These are phyloP conservation scores for Pseudogymnoascus sp. DNA, from an alignment of 2,329 filamentous ascomycete species.

Conservation along the genomic window DNA sequence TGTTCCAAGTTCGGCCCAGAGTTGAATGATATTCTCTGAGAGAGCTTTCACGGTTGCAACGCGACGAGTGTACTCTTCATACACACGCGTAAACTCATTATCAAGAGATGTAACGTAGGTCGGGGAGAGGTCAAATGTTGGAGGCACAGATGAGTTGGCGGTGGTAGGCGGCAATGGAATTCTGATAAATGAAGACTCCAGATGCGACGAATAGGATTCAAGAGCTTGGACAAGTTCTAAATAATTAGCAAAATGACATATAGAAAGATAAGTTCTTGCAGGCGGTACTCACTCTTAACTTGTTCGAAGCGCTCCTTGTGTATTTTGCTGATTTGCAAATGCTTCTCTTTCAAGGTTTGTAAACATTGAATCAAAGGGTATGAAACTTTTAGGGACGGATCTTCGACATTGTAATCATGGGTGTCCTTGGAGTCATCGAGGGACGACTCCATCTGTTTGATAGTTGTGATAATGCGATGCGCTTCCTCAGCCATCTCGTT, in stretches of 20 bases:
- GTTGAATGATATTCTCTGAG: conserved; percentile 78
- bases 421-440: conserved; percentile 67
- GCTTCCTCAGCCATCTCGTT: conserved; percentile 86
- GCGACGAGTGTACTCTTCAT: conserved; percentile 89
- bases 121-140: conserved; percentile 86
- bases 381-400: conserved; percentile 67
- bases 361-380: conserved; percentile 79
- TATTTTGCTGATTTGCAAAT: conserved; percentile 68
- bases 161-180: conserved; percentile 78
- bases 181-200: conserved; percentile 81
- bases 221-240: conserved; percentile 86
- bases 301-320: conserved; percentile 92
- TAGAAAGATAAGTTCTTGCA: conserved; percentile 13
- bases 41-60: conserved; percentile 66
- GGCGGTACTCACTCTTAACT: conserved; percentile 67
- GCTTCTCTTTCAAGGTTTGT: conserved; percentile 75
- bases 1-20: conserved; percentile 93
- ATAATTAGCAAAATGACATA: conserved; percentile 10
- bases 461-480: conserved; percentile 72
- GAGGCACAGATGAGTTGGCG: conserved; percentile 66
- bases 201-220: conserved; percentile 91
- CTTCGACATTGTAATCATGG: conserved; percentile 56
- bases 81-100: conserved; percentile 85
- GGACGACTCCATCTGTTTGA: conserved; percentile 89
- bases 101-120: conserved; percentile 83